Conservation (phyloP, 805 yeast species). For the Nakazawaea wyomingensis region DNA sequence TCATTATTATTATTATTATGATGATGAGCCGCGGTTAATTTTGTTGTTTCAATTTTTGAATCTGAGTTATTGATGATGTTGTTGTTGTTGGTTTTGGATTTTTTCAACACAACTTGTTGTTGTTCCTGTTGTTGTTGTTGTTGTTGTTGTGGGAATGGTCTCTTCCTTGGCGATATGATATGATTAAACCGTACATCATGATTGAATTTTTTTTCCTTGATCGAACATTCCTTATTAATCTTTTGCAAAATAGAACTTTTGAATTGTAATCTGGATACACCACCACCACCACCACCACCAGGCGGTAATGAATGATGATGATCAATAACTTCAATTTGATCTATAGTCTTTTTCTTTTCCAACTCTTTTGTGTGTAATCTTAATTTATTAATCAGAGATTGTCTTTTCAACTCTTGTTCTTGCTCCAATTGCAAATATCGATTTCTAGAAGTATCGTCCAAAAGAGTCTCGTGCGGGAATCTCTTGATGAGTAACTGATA, state of each 20-base stretch:
- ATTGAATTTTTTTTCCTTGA: constrained; percentile 19
- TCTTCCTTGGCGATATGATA: constrained; percentile 6
- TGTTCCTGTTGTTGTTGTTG: constrained; percentile 3
- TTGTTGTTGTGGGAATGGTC: constrained; percentile 12
- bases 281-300: background rate
- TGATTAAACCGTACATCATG: constrained; percentile 14
- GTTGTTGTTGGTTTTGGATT: background rate
- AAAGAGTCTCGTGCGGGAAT: constrained; percentile 36
- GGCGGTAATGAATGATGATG: constrained; percentile 16
- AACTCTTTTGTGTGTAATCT: constrained; percentile 36
- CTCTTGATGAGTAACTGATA: constrained; percentile 37
- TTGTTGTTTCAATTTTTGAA: too few species aligned
- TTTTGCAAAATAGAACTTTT: constrained; percentile 26
- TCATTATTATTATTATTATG: too few species aligned
- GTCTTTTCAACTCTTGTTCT: constrained; percentile 39
- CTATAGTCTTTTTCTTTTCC: constrained; percentile 34
- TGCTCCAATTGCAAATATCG: constrained; percentile 33
- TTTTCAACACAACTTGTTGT: background rate
- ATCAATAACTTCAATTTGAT: constrained; percentile 30
- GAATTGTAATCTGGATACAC: constrained; percentile 14
- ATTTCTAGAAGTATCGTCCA: constrained; percentile 22
- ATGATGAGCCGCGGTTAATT: too few species aligned
- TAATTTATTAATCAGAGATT: constrained; percentile 39
- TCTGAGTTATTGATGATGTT: background rate
- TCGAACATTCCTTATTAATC: constrained; percentile 24